Percentiles rank a stretch among this genome's conserved stretches.
Evolutionary conservation across 352 stramenopile genomes (phyloP).

Genomic region (Phytopythium litorale): DNA sequence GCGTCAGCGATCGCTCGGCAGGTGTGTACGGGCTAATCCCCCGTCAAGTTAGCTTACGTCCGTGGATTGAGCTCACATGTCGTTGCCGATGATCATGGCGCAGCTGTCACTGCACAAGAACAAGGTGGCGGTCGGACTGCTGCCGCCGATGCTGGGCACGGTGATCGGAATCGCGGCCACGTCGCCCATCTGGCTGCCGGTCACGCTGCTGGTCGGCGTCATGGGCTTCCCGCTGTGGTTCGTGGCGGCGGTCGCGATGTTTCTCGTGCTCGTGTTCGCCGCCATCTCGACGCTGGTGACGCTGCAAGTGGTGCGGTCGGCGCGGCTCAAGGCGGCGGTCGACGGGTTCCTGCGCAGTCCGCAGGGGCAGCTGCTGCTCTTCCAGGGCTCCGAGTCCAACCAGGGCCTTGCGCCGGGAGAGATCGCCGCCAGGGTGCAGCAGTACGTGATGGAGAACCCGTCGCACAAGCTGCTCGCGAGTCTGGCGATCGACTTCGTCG

Average conservation of each 20-base stretch:
- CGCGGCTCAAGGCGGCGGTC: slow-evolving; percentile 38
- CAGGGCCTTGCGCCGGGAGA: slow-evolving; percentile 22
- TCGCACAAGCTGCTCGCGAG: slow-evolving; percentile 61
- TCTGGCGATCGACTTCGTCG: slow-evolving; percentile 89
- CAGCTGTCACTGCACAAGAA: slow-evolving; percentile 66
- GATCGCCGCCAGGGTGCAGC: slow-evolving; percentile 23
- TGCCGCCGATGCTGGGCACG: slow-evolving; percentile 41
- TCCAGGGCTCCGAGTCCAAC: slow-evolving; percentile 37
- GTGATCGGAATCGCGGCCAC: slow-evolving; percentile 40
- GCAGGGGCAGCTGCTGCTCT: slow-evolving; percentile 60
- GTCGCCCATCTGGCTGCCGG: slow-evolving; percentile 50
- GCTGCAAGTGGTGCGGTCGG: slow-evolving; percentile 42
- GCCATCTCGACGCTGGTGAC: slow-evolving; percentile 45
- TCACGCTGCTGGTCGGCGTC: slow-evolving; percentile 50
- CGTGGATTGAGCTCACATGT: neutral
- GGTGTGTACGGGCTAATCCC: slow-evolving; percentile 13
- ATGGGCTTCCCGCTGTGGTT: slow-evolving; percentile 64
- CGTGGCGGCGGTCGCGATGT: slow-evolving; percentile 33
- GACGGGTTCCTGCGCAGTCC: slow-evolving; percentile 44
- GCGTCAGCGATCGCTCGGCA: slow-evolving; percentile 33
- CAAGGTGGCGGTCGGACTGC: slow-evolving; percentile 38
- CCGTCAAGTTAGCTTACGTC: neutral
- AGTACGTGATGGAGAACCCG: slow-evolving; percentile 53
- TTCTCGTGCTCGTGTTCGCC: slow-evolving; percentile 43
- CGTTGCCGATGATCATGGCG: neutral